Evolutionary conservation across 2,329 filamentous ascomycete genomes (phyloP).

Genomic region (Phyllosticta capitalensis): DNA sequence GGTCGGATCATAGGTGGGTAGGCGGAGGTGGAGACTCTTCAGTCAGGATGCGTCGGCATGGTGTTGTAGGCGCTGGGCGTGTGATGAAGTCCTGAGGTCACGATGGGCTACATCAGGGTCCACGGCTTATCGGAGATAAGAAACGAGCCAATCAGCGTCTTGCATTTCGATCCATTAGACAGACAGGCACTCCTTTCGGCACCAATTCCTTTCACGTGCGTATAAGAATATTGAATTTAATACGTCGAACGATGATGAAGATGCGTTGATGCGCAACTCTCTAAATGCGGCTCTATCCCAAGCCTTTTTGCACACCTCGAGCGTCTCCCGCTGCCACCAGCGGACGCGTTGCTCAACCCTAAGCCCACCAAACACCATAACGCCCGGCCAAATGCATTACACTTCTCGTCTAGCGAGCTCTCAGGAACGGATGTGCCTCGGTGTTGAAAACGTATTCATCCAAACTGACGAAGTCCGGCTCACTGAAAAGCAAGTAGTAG

Average conservation of each 20-base stretch:
- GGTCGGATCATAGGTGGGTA: not conserved
- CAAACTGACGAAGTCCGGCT: constrained; percentile 54
- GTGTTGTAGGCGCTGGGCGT: not conserved
- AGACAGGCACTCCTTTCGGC: not conserved
- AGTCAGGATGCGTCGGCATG: not conserved
- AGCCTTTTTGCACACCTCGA: not conserved
- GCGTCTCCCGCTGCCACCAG: not conserved
- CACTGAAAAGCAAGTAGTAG: constrained; percentile 72
- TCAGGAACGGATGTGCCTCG: constrained; percentile 43
- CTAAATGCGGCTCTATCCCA: not conserved
- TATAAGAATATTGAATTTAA: not conserved
- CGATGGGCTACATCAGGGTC: not conserved
- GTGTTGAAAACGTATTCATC: constrained; percentile 59
- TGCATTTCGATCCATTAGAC: not conserved
- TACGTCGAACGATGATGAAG: not conserved
- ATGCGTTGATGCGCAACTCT: no score
- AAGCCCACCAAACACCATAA: not conserved
- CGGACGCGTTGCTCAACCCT: not conserved
- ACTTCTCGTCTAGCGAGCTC: constrained; percentile 19
- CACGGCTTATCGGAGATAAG: not conserved
- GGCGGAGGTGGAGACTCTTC: not conserved
- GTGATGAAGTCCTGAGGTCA: not conserved
- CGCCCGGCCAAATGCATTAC: not conserved
- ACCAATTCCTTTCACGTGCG: no score
- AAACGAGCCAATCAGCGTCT: not conserved